Percentiles rank a stretch among this genome's conserved stretches.
Conservation (phyloP, 2,329 filamentous ascomycete species). For the Biscogniauxia marginata region DNA sequence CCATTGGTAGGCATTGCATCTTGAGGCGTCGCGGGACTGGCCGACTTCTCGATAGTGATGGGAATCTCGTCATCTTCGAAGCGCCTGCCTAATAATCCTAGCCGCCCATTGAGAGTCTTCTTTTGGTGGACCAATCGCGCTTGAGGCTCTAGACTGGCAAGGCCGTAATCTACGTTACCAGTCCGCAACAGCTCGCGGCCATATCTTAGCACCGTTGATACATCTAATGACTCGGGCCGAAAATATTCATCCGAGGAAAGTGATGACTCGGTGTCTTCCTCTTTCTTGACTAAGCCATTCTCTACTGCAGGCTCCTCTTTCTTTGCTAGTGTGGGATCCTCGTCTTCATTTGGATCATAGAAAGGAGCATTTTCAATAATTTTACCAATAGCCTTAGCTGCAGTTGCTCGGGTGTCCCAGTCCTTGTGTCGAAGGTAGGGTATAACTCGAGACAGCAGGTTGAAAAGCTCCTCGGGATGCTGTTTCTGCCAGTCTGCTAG, state of each 20-base stretch:
- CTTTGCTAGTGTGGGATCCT: conserved; percentile 48
- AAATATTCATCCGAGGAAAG: conserved; percentile 62
- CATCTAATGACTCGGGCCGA: conserved; percentile 71
- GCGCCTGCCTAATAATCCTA: conserved; percentile 82
- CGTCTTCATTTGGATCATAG: conserved; percentile 84
- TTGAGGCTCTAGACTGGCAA: conserved; percentile 78
- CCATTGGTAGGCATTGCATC: conserved; percentile 38
- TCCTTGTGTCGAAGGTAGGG: conserved; percentile 92
- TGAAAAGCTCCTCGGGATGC: conserved; percentile 96
- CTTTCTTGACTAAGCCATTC: conserved; percentile 54
- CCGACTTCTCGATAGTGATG: conserved; percentile 58
- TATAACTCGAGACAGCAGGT: conserved; percentile 88
- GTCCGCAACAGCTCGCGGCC: conserved; percentile 84
- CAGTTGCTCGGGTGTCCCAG: conserved; percentile 93
- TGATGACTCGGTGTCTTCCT: conserved; percentile 53
- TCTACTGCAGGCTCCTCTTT: conserved; percentile 42
- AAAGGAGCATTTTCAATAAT: conserved; percentile 85
- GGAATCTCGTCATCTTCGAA: conserved; percentile 79
- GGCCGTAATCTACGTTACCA: conserved; percentile 79
- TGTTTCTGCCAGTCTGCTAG: conserved; percentile 97
- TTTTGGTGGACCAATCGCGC: conserved; percentile 83
- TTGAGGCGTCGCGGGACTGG: conserved; percentile 44
- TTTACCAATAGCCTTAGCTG: conserved; percentile 90
- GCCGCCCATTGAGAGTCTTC: conserved; percentile 76
- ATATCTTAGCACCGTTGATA: conserved; percentile 75